Base-by-base conservation (phyloP, 495 filamentous ascomycete species). In the Gamarada debralockiae region DNA sequence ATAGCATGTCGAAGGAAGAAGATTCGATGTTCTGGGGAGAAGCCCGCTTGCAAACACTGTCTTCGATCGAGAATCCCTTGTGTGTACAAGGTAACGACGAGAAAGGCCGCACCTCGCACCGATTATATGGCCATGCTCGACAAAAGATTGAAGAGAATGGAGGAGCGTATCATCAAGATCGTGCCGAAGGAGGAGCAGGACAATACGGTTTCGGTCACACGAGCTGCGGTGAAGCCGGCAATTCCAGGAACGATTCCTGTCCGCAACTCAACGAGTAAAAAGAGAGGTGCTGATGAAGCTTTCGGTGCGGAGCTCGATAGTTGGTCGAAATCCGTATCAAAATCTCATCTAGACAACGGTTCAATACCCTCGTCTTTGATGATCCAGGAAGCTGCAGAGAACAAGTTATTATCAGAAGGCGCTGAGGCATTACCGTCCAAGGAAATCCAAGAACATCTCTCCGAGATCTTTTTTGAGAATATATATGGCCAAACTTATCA, bases 51-150 rank as follows among this genome's bases (percentile, higher is more conserved):
- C 73, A 96, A 95, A 65, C 93, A 98, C 73, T 98, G 93, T 67
- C 79, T 95, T 52, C 79, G 91, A 46, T 96, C 90, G 49, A 81
- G 93, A 36, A 95, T 95, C 60, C 92, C 93, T 4, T 98, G 93
- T 66, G 90, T 97, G n/a, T 98, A 98, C 77, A 97, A 97, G 63
- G 89, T 95, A 40, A 96, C 92, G 0, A 90, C 91, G 9, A 76
- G 93, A 55, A 97, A 97, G 66, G 92, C 91, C 2, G 90, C 92
- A n/a, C 92, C 93, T 33, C 79, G 93, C 51, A 96, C 92, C 14
- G 93, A 97, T 67, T 98, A 97, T 68, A 98, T 97, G 93, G 92
- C 92, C 14, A 98, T 96, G 92, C 69, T 97, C 57, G 93, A 98
- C 67, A 95, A 95, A 67, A 75, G 92, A 50, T 66, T 93, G 52